phyloP scores from a whole-genome alignment of 176 grass and related monocot genomes.

The Oryza coarctata region DNA sequence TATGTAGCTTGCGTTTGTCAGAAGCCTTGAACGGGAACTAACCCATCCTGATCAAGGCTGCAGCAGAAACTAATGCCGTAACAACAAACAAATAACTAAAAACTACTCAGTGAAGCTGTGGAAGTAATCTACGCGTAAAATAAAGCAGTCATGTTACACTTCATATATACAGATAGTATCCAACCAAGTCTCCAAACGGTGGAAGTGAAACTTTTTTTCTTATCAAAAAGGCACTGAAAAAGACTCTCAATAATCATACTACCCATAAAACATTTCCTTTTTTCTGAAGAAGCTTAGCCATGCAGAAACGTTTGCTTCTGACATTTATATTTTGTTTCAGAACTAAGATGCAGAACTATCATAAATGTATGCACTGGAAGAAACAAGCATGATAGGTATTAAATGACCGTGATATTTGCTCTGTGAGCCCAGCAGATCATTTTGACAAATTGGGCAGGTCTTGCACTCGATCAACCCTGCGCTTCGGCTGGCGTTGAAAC shows the following conservation, averaged over 20 bases:
- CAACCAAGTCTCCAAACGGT: not conserved
- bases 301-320: not conserved
- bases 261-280: conserved; percentile 6
- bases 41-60: not conserved
- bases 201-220: not conserved
- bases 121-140: not conserved
- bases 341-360: not conserved
- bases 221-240: not conserved
- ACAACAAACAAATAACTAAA: too few species aligned
- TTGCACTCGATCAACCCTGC: not conserved
- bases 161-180: not conserved
- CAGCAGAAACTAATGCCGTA: too few species aligned
- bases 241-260: not conserved
- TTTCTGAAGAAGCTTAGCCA: not conserved
- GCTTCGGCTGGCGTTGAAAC: not conserved
- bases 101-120: not conserved
- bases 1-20: not conserved
- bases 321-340: not conserved
- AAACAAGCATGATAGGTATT: not conserved
- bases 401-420: not conserved
- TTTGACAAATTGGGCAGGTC: not conserved
- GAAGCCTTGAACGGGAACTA: not conserved
- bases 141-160: not conserved
- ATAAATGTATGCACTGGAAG: not conserved
- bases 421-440: not conserved